Percentiles rank a stretch among this genome's conserved stretches.
phyloP scores from a whole-genome alignment of 73 alveolate genomes.

The Paramecium bursaria region DNA sequence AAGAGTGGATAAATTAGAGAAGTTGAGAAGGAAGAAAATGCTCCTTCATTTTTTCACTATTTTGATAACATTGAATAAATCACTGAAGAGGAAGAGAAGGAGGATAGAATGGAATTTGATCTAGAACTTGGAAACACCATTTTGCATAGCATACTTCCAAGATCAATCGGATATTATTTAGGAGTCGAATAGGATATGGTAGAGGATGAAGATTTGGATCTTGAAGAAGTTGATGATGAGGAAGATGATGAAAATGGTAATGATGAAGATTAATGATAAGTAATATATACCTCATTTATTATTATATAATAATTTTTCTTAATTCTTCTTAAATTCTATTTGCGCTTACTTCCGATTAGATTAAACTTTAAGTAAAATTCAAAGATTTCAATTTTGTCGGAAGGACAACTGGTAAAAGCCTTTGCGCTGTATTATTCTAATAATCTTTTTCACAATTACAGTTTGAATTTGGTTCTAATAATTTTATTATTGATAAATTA shows the following conservation, averaged over 20 bases:
- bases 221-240: constrained; percentile 11
- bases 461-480: too few relatives aligned
- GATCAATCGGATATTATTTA: constrained; percentile 3
- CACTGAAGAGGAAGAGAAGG: not conserved
- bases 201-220: constrained; percentile 3
- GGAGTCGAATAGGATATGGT: constrained; percentile 1
- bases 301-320: too few relatives aligned
- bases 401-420: too few relatives aligned
- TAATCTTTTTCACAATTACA: too few relatives aligned
- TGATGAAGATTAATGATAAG: too few relatives aligned
- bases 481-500: too few relatives aligned
- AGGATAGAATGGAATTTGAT: constrained; percentile 19
- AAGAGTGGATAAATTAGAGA: constrained; percentile 44
- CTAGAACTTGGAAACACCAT: constrained; percentile 7
- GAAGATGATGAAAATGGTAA: constrained; percentile 28
- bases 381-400: too few relatives aligned
- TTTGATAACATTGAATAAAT: constrained; percentile 24
- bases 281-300: too few relatives aligned
- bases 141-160: not conserved
- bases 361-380: too few relatives aligned
- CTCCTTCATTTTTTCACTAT: constrained; percentile 52
- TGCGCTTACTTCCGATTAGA: too few relatives aligned
- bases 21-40: constrained; percentile 28
- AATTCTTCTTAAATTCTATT: too few relatives aligned
- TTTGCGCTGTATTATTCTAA: too few relatives aligned